Evolutionary conservation across 768 basidiomycete species (phyloP).

Genomic region (Agrocybe pediades): DNA sequence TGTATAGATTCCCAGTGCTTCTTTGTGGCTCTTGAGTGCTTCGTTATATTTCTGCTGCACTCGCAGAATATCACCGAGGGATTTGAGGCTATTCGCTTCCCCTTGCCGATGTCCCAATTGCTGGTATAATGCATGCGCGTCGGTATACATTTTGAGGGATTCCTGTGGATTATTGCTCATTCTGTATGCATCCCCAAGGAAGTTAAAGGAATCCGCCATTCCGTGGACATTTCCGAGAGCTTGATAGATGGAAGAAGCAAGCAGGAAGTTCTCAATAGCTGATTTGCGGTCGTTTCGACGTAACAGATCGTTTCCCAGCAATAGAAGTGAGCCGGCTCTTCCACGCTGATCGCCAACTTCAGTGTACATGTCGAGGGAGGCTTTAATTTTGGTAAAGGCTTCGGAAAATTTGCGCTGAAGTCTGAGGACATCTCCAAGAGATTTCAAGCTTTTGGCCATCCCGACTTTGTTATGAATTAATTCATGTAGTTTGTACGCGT

Average conservation of each 20-base stretch:
- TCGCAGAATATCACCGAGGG: background rate
- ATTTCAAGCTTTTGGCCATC: slow-evolving; percentile 1
- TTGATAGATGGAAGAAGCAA: background rate
- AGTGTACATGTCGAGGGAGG: background rate
- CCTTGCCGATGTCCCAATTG: background rate
- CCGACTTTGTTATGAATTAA: background rate
- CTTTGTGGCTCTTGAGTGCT: background rate
- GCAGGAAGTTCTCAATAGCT: background rate
- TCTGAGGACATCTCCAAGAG: background rate
- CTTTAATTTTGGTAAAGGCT: background rate
- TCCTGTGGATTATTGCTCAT: background rate
- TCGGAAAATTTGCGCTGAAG: background rate
- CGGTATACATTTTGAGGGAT: background rate
- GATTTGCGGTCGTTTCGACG: background rate
- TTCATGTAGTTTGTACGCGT: background rate
- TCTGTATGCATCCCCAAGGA: background rate
- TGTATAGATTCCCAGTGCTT: background rate
- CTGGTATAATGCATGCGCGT: background rate
- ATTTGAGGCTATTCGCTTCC: background rate
- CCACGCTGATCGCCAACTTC: background rate
- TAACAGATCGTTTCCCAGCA: background rate
- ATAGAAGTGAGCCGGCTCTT: background rate
- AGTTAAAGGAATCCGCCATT: background rate
- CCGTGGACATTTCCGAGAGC: background rate
- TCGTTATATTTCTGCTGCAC: background rate